Conservation (phyloP, 768 basidiomycete genomes). For the Sporobolomyces pararoseus region DNA sequence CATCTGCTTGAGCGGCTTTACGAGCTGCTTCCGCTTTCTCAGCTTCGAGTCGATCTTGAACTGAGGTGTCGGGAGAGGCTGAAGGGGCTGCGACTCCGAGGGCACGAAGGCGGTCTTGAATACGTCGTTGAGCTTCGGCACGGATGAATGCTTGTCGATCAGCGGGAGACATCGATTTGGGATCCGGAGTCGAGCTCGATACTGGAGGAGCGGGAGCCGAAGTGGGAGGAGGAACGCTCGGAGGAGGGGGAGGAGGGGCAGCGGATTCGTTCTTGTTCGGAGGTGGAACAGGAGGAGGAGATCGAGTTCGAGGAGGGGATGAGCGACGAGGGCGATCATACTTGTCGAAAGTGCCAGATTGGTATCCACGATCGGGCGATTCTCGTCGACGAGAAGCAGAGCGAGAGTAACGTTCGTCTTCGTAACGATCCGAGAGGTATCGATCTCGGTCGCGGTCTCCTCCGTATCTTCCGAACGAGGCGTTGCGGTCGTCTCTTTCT, state of each 20-base stretch:
- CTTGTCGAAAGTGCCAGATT: constrained; percentile 38
- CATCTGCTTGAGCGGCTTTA: constrained; percentile 70
- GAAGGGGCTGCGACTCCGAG: constrained; percentile 65
- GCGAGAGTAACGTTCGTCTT: constrained; percentile 33
- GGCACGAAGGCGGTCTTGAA: constrained; percentile 77
- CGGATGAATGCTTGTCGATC: constrained; percentile 74
- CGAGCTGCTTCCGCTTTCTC: constrained; percentile 91
- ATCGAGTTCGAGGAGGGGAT: constrained; percentile 39
- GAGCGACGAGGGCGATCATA: constrained; percentile 53
- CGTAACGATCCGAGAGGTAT: constrained; percentile 34
- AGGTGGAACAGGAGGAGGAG: constrained; percentile 40
- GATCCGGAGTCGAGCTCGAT: constrained; percentile 51
- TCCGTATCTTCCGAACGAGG: constrained; percentile 49
- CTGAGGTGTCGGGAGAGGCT: constrained; percentile 65
- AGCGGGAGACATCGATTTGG: constrained; percentile 75
- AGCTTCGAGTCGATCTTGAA: constrained; percentile 75
- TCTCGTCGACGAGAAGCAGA: constrained; percentile 13
- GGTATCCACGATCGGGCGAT: constrained; percentile 36
- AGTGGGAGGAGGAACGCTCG: constrained; percentile 40
- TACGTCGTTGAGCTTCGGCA: constrained; percentile 72
- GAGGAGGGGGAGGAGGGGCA: constrained; percentile 58
- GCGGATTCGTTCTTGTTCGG: constrained; percentile 47
- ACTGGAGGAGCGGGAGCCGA: constrained; percentile 45
- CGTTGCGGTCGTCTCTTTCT: constrained; percentile 76
- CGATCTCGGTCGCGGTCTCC: constrained; percentile 49